Conservation (phyloP, 306 rosid species). For the Gastrolobium villosum region DNA sequence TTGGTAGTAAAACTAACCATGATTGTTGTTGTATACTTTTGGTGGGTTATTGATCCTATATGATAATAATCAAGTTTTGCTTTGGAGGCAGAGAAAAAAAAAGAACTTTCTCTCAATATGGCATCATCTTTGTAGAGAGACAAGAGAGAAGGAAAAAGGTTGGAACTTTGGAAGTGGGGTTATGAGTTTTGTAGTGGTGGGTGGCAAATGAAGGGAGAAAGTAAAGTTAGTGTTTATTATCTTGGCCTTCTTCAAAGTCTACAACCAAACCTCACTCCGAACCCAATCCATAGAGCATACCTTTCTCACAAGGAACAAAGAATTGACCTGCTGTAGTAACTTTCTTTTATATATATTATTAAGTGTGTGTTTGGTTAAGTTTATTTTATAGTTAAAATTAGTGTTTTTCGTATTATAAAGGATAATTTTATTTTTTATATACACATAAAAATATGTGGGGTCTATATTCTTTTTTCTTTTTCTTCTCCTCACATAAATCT, state of each 20-base stretch:
- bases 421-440: no score
- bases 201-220: constrained; percentile 49
- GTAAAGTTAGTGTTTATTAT: constrained; percentile 52
- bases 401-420: no score
- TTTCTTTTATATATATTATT: neutral
- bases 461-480: no score
- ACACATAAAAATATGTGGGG: no score
- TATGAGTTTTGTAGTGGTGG: constrained; percentile 52
- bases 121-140: constrained; percentile 24
- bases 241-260: constrained; percentile 57
- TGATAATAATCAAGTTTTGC: constrained; percentile 31
- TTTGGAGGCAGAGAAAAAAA: constrained; percentile 19
- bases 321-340: constrained; percentile 27
- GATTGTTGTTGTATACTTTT: constrained; percentile 48
- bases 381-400: neutral
- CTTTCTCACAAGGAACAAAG: constrained; percentile 42
- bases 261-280: constrained; percentile 57
- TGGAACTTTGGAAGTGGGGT: constrained; percentile 32
- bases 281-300: constrained; percentile 46
- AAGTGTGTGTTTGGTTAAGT: no score
- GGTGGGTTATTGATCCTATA: constrained; percentile 39
- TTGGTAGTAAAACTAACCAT: constrained; percentile 55
- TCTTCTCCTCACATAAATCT: no score
- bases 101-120: constrained; percentile 39
- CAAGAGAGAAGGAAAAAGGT: constrained; percentile 36